Percentiles rank a stretch among this genome's conserved stretches.
Conservation (phyloP, 495 filamentous ascomycete species). For the Xeromyces bisporus region DNA sequence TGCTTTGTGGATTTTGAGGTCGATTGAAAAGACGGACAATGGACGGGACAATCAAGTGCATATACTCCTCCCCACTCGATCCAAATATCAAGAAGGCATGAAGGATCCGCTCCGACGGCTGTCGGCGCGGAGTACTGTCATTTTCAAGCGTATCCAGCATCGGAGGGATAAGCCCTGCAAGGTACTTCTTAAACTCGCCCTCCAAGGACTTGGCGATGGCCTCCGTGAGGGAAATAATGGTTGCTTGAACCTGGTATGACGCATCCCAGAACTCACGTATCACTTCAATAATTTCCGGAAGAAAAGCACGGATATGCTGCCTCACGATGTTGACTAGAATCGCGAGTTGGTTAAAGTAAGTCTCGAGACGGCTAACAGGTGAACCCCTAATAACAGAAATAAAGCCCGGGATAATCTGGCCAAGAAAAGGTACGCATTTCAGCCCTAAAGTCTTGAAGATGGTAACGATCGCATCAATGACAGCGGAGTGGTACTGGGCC, state of each 20-base stretch:
- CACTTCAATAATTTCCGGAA: conserved; percentile 67
- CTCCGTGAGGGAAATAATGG: conserved; percentile 80
- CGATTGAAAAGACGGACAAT: conserved; percentile 86
- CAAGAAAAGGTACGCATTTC: conserved; percentile 87
- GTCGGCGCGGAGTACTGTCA: conserved; percentile 51
- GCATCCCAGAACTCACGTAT: conserved; percentile 75
- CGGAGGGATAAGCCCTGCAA: conserved; percentile 70
- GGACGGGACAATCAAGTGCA: conserved; percentile 97
- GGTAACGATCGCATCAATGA: conserved; percentile 97
- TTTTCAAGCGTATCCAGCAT: conserved; percentile 91
- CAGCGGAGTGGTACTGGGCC: conserved; percentile 73
- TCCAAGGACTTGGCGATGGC: conserved; percentile 84
- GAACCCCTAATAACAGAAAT: conserved; percentile 68
- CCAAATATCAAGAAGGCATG: conserved; percentile 94
- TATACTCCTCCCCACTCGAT: conserved; percentile 91
- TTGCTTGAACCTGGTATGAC: conserved; percentile 61
- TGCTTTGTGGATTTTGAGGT: conserved; percentile 51
- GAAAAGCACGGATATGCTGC: conserved; percentile 82
- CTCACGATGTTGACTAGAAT: conserved; percentile 87
- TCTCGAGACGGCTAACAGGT: conserved; percentile 56
- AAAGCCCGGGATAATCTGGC: conserved; percentile 86
- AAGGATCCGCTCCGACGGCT: conserved; percentile 74
- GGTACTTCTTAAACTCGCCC: conserved; percentile 90
- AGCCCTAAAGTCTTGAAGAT: conserved; percentile 92
- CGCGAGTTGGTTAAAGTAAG: conserved; percentile 91